phyloP scores from a whole-genome alignment of 2,329 filamentous ascomycete genomes.

The Huntiella moniliformis region DNA sequence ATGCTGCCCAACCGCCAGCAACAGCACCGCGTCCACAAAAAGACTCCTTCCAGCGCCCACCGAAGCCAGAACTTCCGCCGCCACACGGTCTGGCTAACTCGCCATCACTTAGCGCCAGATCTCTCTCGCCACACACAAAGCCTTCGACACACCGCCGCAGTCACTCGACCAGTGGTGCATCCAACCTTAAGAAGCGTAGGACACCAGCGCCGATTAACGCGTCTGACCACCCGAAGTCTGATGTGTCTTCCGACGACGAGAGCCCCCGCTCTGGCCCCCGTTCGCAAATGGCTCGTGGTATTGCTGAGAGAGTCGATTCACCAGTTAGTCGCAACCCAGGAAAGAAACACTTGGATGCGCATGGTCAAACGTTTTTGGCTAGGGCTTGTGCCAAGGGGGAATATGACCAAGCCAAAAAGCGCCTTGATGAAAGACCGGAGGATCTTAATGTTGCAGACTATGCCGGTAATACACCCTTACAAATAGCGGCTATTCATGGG shows the following conservation, averaged over 20 bases:
- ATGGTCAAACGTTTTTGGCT: constrained; percentile 79
- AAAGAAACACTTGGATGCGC: constrained; percentile 80
- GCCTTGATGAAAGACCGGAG: constrained; percentile 61
- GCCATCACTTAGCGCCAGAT: constrained; percentile 20
- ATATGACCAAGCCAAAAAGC: constrained; percentile 56
- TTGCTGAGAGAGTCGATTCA: constrained; percentile 42
- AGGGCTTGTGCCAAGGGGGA: constrained; percentile 76
- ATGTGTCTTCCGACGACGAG: constrained; percentile 43
- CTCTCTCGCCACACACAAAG: constrained; percentile 36
- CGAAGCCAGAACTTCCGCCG: not conserved
- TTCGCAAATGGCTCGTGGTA: constrained; percentile 33
- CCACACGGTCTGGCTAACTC: constrained; percentile 3
- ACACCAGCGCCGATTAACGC: constrained; percentile 42
- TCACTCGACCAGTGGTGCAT: constrained; percentile 39
- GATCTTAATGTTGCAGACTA: constrained; percentile 83
- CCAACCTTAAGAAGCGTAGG: constrained; percentile 47
- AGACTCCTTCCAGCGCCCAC: constrained; percentile 6
- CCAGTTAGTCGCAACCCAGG: constrained; percentile 50
- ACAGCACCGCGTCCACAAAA: not conserved
- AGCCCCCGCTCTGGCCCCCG: constrained; percentile 41
- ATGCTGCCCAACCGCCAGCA: constrained; percentile 13
- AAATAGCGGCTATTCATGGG: constrained; percentile 79
- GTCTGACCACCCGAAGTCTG: constrained; percentile 43
- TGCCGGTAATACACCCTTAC: constrained; percentile 87
- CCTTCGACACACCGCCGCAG: constrained; percentile 40